Percentiles rank a stretch among this genome's conserved stretches.
Evolutionary conservation across 2,329 filamentous ascomycete genomes (phyloP).

Genomic region (Colletotrichum truncatum): DNA sequence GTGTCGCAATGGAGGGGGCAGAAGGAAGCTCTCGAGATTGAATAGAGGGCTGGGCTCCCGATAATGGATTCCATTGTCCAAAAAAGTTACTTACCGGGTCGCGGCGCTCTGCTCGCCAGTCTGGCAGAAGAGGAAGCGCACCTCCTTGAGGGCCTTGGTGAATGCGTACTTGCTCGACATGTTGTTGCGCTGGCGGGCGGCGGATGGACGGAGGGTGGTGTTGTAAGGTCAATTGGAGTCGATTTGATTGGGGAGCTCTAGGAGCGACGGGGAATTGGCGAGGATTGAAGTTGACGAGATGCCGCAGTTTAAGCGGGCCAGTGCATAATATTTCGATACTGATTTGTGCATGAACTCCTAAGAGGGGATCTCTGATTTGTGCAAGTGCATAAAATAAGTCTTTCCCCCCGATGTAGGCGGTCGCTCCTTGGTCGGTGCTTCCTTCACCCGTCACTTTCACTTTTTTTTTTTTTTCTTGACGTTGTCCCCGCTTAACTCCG

Average conservation of each 20-base stretch:
- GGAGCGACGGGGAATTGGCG: constrained; percentile 11
- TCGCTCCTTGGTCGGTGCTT: neutral
- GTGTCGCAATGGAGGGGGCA: neutral
- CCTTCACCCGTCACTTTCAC: neutral
- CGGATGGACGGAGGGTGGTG: neutral
- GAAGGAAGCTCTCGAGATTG: too few species aligned
- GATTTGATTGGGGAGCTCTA: constrained; percentile 23
- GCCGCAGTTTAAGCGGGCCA: neutral
- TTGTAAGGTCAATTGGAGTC: constrained; percentile 34
- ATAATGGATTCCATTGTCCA: too few species aligned
- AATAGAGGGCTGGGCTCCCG: too few species aligned
- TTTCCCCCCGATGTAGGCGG: neutral
- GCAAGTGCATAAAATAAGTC: neutral
- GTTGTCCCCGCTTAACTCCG: constrained; percentile 29
- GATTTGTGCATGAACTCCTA: neutral
- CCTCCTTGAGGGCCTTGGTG: constrained; percentile 86
- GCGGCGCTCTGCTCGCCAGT: constrained; percentile 90
- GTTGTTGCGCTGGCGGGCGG: constrained; percentile 38
- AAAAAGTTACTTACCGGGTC: constrained; percentile 77
- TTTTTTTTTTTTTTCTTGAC: neutral
- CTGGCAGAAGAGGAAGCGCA: constrained; percentile 98
- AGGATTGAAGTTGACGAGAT: constrained; percentile 29
- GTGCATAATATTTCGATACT: constrained; percentile 2
- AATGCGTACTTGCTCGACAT: constrained; percentile 95
- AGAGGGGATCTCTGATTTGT: neutral